These are phyloP conservation scores for Aspergillus ostianus DNA, from an alignment of 495 filamentous ascomycete genomes.

Conservation along the genomic window DNA sequence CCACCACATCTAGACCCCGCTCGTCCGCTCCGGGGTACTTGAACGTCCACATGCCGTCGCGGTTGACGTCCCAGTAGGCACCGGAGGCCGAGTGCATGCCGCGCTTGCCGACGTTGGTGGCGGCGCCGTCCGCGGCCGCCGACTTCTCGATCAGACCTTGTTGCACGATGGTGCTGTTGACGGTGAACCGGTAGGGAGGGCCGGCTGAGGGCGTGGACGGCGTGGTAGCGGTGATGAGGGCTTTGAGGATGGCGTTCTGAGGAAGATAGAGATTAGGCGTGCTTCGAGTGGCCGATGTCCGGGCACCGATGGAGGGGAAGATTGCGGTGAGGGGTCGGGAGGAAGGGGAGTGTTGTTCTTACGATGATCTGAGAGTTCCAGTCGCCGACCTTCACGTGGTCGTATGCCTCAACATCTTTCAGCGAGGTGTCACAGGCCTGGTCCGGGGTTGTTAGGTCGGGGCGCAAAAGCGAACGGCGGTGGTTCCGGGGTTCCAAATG, in stretches of 20 bases:
- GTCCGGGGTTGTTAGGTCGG: constrained; percentile 3
- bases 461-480: constrained; percentile 1
- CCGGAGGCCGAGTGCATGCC: constrained; percentile 96
- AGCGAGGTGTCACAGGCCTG: constrained; percentile 84
- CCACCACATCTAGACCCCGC: constrained; percentile 86
- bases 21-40: constrained; percentile 84
- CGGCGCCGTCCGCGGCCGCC: constrained; percentile 34
- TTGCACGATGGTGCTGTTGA: constrained; percentile 98
- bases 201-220: constrained; percentile 48
- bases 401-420: constrained; percentile 67
- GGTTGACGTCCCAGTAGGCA: constrained; percentile 96
- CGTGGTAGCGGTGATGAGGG: constrained; percentile 78
- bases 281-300: constrained; percentile 4
- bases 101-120: constrained; percentile 66
- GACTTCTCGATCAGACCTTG: constrained; percentile 56
- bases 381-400: constrained; percentile 70
- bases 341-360: constrained; percentile 32
- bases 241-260: constrained; percentile 82
- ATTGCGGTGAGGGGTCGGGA: background rate
- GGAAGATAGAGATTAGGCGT: background rate
- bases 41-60: constrained; percentile 96
- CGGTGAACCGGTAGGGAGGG: constrained; percentile 77
- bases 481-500: constrained; percentile 4
- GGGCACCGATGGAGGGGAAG: background rate
- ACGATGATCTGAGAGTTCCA: constrained; percentile 96